Evolutionary conservation across 805 yeast species (phyloP).

Genomic region (Nakazawaea populi): DNA sequence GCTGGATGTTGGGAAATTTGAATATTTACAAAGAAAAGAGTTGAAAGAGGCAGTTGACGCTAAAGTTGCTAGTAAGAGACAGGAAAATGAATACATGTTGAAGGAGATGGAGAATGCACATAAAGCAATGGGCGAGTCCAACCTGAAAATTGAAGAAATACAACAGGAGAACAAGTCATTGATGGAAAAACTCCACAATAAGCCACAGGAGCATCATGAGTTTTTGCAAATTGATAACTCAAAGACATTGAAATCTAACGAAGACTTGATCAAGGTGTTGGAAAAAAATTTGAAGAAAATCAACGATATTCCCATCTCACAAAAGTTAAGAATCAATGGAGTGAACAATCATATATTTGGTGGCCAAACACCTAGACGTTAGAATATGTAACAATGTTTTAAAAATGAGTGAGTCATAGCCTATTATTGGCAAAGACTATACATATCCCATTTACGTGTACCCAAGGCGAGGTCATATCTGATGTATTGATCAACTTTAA

Average conservation of each 20-base stretch:
- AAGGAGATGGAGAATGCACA: constrained; percentile 52
- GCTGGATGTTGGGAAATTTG: constrained; percentile 25
- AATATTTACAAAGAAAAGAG: constrained; percentile 42
- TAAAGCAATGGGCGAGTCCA: constrained; percentile 41
- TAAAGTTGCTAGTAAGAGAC: constrained; percentile 37
- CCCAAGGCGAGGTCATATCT: too few relatives aligned
- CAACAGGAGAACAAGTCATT: not conserved
- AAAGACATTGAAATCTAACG: not conserved
- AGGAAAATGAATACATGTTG: constrained; percentile 58
- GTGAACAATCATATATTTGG: constrained; percentile 7
- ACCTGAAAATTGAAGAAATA: constrained; percentile 1
- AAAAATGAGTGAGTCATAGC: too few relatives aligned
- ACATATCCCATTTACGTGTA: too few relatives aligned
- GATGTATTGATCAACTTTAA: too few relatives aligned
- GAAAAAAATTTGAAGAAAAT: constrained; percentile 10
- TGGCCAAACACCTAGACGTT: not conserved
- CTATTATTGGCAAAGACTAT: too few relatives aligned
- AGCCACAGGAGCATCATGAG: not conserved
- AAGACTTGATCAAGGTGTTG: constrained; percentile 5
- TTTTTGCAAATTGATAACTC: not conserved
- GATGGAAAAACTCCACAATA: not conserved
- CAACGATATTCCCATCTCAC: constrained; percentile 10
- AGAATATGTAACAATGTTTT: not conserved
- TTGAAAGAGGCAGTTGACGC: constrained; percentile 33
- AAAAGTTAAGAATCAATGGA: constrained; percentile 9